These are phyloP conservation scores for Monarda citriodora DNA, from an alignment of 305 asterid species.

Conservation along the genomic window DNA sequence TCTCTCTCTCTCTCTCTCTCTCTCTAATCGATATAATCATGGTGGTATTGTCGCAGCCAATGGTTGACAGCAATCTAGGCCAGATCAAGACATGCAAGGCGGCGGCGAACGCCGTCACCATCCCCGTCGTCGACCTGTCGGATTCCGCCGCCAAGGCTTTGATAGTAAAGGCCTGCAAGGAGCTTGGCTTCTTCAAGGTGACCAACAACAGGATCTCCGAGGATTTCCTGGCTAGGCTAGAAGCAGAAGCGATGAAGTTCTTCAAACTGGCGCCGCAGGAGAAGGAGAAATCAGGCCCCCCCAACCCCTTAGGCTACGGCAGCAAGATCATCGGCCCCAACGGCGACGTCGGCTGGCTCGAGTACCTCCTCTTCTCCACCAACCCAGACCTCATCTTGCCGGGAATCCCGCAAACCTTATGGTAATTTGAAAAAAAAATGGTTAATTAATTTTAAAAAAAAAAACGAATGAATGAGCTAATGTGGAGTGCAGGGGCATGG, in stretches of 20 bases:
- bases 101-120: constrained; percentile 18
- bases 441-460: too few species aligned
- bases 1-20: constrained; percentile 5
- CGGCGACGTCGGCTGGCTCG: constrained; percentile 81
- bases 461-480: too few species aligned
- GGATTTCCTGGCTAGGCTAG: constrained; percentile 39
- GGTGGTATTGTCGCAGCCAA: constrained; percentile 45
- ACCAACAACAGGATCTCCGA: constrained; percentile 53
- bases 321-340: constrained; percentile 63
- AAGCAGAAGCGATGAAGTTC: constrained; percentile 44
- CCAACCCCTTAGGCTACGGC: constrained; percentile 74
- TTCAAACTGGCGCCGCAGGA: constrained; percentile 40
- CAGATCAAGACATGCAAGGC: constrained; percentile 46
- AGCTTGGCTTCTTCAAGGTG: constrained; percentile 64
- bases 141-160: constrained; percentile 35
- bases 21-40: constrained; percentile 8
- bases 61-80: constrained; percentile 22
- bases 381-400: constrained; percentile 31
- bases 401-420: constrained; percentile 28
- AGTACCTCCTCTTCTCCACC: constrained; percentile 59
- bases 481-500: constrained; percentile 42
- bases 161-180: constrained; percentile 55
- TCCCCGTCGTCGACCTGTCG: constrained; percentile 56
- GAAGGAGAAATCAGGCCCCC: constrained; percentile 49
- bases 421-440: too few species aligned